Base-by-base conservation (phyloP, 768 basidiomycete genomes). In the Naganishia randhawae region DNA sequence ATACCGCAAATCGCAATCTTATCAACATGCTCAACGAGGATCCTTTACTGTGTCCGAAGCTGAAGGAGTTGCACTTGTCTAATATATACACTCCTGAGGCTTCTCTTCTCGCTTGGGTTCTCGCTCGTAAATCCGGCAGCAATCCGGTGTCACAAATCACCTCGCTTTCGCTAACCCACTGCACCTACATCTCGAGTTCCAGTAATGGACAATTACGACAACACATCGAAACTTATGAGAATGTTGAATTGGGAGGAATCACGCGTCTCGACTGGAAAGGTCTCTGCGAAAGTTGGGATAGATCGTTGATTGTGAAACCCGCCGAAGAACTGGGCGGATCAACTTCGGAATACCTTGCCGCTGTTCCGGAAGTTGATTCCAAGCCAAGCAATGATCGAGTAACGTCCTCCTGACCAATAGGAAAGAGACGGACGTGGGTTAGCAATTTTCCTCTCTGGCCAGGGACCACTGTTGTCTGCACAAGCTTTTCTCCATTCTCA, bases 111-210 rank as follows among this genome's bases (percentile, higher is more conserved):
- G 27, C 51, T 7, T 52, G 51, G 51, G 16, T 52, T 29, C 51
- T 14, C 27, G 27, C 51, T 52, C 51, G 51, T 29, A 29, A 33
- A 25, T 48, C 45, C n/a, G 45, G 45, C 25, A 7, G 31, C 29
- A 2, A 31, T 32, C 51, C 51, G 6, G 51, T 52, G 14, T 29
- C 51, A 7, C 17, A 22, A 52, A 13, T 52, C 32, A 33, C 29
- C 6, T n/a, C 51, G 27, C 51, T 52, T 14, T 9, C 51, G 51
- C 14, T 52, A 14, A 31, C 17, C 9, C 51, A 52, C 25, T 52
- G 51, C 51, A 52, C 51, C 29, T 52, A 31, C 51, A 52, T 52
- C 51, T 52, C 51, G 51, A 52, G 29, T 16, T 29, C 13, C 51
- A 29, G 29, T 19, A 52, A 52, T 29, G 25, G 31, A 29, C 29